Evolutionary conservation across 805 yeast species (phyloP), one percentile per base, ranked within the genome.

Genomic region (Ogataea zsoltii): DNA sequence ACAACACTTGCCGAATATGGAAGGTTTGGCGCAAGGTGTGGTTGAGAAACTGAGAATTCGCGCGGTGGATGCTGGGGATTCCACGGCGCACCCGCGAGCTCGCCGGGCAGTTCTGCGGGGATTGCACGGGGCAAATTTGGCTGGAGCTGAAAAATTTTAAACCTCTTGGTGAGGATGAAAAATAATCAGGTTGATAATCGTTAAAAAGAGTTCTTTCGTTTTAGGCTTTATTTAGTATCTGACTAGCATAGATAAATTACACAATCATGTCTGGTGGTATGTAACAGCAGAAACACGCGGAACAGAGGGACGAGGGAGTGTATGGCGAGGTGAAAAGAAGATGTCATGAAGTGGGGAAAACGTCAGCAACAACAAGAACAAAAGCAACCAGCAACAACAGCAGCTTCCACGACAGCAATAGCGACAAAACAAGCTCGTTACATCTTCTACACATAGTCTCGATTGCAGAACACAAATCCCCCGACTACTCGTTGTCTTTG

Each of bases 241-340:
- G 32, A 37, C 40, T 37, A 37, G 17, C 40, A 37, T 37, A 37
- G 40, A 37, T 30, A 37, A 37, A 37, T 37, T 32, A 37, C 26
- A 37, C 40, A 49, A 55, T 41, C 55, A 58, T 59, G 63, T 59
- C 63, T 57, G 58, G 55, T 51, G 58, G 57, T 55, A 55, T 41
- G 59, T 52, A 16, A 33, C 14, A 28, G 25, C 10, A 13, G 32
- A 18, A 26, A 30, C 23, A 39, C 18, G 16, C 19, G 33, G 10
- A 21, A 40, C 25, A 37, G 30, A 4, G 14, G 29, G 12, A 17
- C 12, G 18, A 32, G 21, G 17, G 14, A n/a, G n/a, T n/a, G n/a
- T n/a, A n/a, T n/a, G n/a, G n/a, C n/a, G n/a, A n/a, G n/a, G n/a
- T n/a, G n/a, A n/a, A n/a, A n/a, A n/a, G n/a, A n/a, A n/a, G n/a